Evolutionary conservation across 2,329 filamentous ascomycete species (phyloP), one percentile per base, ranked within the genome.

Genomic region (Sporothrix schenckii): DNA sequence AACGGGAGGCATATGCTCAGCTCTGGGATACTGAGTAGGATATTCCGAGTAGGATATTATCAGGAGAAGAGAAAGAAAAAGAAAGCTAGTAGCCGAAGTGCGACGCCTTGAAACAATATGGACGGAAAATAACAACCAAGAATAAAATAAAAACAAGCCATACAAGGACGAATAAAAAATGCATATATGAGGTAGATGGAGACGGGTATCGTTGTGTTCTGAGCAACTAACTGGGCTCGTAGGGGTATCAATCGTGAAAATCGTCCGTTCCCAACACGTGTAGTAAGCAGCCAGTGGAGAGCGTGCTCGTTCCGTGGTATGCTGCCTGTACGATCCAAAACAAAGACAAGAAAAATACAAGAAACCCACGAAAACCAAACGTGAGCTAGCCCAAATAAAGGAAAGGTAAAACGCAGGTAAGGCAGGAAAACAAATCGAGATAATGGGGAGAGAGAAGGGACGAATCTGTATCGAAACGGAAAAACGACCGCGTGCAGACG

Each of bases 161-260:
- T 27, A 39, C 63, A 67, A 63, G 24, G 11, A 66, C 63, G 11
- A 21, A 67, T 27, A 30, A 24, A 27, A 60, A 41, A 47, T 19
- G 34, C 47, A 68, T 10, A 66, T 69, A 16, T 19, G 63, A 69
- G 72, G 54, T 13, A 47, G 61, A 44, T 54, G 70, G 71, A 73
- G 71, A 73, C 60, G 73, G 73, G 73, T 74, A 74, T 74, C 73
- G 70, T 71, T 71, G 69, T 73, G 70, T 69, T 69, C 54, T 69
- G 69, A 73, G 67, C 53, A 44, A 66, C 61, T 4, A 58, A 58
- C 65, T 30, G 56, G 69, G 69, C 52, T 72, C 69, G 47, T 65
- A 60, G 63, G 68, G 72, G 72, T 73, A 73, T 73, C 72, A 70
- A 70, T 72, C 68, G 70, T 73, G 69, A 71, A 70, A 71, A 70